Base-by-base conservation (phyloP, 768 basidiomycete species). In the Hericium alpestre region DNA sequence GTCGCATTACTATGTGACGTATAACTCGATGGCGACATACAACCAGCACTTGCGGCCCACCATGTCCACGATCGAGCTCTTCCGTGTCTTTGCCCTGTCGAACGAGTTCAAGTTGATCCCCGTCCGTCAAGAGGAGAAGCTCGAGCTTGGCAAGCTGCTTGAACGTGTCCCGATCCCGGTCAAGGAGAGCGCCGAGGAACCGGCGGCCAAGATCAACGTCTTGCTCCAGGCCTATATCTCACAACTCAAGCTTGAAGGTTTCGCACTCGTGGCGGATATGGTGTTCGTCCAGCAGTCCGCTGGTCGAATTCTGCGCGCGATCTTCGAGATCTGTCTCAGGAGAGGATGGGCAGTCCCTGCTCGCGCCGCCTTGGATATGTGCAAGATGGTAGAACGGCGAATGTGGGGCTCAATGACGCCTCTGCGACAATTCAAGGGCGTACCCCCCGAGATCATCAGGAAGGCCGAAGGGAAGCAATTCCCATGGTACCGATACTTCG, bases 391-490 rank as follows among this genome's bases (percentile, higher is more conserved):
- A 0, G 91, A 92, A 65, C 83, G 85, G 63, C 73, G 85, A 56
- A 90, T 92, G 90, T 98, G 95, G 95, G 84, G 85, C 38, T 93
- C 93, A 0, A 98, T 98, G 94, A 93, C 94, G 0, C 94, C 95
- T 8, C 77, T 98, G 39, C 81, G 96, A 39, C 96, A 99, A 68
- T 98, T 98, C 78, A 92, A 87, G 69, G 86, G 87, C 62, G 86
- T 95, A 0, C 94, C 93, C 0, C 69, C 78, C 18, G 91, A 95
- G 50, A 84, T 95, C 38, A 74, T 94, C 51, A 74, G 89, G 25
- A 93, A 94, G 66, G 93, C 94, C 0, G 95, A 98, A 70, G 87
- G 90, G 15, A 98, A 98, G 69, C 95, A 98, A 79, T 98, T 98
- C 77, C 93, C 93, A 0, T 96, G 93, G 93, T 90, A 96, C 66